phyloP scores from a whole-genome alignment of 139 green algal genomes.

The Volvox reticuliferus region DNA sequence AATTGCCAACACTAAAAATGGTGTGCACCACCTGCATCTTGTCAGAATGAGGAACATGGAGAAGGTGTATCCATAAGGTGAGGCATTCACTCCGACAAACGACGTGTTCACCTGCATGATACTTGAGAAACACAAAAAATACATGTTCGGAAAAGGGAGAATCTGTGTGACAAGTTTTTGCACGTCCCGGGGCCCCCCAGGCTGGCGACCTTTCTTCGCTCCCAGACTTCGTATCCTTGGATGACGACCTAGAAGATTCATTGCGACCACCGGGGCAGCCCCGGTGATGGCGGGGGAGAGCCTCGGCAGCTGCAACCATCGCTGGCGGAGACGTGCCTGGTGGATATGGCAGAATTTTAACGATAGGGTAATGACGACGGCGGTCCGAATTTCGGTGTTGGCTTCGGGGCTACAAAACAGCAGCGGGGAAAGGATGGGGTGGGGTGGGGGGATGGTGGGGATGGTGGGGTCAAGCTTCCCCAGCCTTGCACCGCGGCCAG shows the following conservation, averaged over 20 bases:
- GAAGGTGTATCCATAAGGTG: not conserved
- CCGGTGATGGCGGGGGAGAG: not conserved
- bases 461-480: too few relatives aligned
- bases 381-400: not conserved
- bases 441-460: too few relatives aligned
- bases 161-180: too few relatives aligned
- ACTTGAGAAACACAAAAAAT: not conserved
- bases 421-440: not conserved
- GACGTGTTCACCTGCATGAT: not conserved
- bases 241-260: conserved; percentile 23
- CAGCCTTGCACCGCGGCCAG: not conserved
- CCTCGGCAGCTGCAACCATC: too few relatives aligned
- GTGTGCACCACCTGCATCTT: not conserved
- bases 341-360: not conserved
- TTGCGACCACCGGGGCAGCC: not conserved
- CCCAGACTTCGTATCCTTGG: conserved; percentile 2
- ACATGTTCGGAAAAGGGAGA: not conserved
- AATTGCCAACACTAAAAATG: too few relatives aligned
- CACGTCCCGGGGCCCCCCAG: not conserved
- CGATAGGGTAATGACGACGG: not conserved
- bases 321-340: too few relatives aligned
- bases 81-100: not conserved
- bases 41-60: not conserved
- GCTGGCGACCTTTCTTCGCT: not conserved
- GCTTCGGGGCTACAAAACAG: not conserved